These are phyloP conservation scores for Asterophora lycoperdoides DNA, from an alignment of 768 basidiomycete species.

Conservation along the genomic window DNA sequence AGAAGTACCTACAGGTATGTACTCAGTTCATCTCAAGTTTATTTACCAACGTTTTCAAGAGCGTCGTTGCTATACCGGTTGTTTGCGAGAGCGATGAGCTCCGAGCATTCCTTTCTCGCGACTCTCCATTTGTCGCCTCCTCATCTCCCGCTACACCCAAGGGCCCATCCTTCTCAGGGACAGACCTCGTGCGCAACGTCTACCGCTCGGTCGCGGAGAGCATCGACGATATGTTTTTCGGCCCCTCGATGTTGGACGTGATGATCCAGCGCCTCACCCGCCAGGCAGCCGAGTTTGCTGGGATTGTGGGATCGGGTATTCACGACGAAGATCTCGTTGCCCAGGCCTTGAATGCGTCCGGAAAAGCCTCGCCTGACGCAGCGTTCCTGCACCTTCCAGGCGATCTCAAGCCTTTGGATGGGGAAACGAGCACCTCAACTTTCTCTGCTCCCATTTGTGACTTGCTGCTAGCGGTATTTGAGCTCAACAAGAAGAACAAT, in stretches of 20 bases:
- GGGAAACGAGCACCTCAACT: slow-evolving; percentile 82
- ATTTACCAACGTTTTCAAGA: slow-evolving; percentile 36
- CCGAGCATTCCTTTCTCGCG: slow-evolving; percentile 80
- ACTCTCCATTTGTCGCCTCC: slow-evolving; percentile 75
- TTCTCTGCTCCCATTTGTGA: slow-evolving; percentile 96
- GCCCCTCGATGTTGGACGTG: slow-evolving; percentile 92
- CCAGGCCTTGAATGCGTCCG: slow-evolving; percentile 70
- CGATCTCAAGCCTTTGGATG: slow-evolving; percentile 76
- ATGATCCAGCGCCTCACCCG: slow-evolving; percentile 87
- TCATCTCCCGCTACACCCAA: slow-evolving; percentile 39
- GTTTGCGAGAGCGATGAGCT: slow-evolving; percentile 83
- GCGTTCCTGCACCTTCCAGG: slow-evolving; percentile 69
- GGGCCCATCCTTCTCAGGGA: slow-evolving; percentile 54
- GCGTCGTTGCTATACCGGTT: slow-evolving; percentile 63
- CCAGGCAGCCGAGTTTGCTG: slow-evolving; percentile 87
- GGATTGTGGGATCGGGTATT: slow-evolving; percentile 72
- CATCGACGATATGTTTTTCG: slow-evolving; percentile 96
- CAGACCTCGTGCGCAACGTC: slow-evolving; percentile 77
- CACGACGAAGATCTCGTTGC: slow-evolving; percentile 83
- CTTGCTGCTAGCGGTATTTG: slow-evolving; percentile 87
- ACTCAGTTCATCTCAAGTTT: too few species aligned
- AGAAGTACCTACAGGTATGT: slow-evolving; percentile 84
- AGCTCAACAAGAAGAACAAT: slow-evolving; percentile 92
- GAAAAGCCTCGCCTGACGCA: slow-evolving; percentile 61
- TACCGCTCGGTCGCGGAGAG: slow-evolving; percentile 92